Percentiles rank a stretch among this genome's conserved stretches.
phyloP scores from a whole-genome alignment of 2,329 filamentous ascomycete genomes.

The Ascochyta viciae-villosae region DNA sequence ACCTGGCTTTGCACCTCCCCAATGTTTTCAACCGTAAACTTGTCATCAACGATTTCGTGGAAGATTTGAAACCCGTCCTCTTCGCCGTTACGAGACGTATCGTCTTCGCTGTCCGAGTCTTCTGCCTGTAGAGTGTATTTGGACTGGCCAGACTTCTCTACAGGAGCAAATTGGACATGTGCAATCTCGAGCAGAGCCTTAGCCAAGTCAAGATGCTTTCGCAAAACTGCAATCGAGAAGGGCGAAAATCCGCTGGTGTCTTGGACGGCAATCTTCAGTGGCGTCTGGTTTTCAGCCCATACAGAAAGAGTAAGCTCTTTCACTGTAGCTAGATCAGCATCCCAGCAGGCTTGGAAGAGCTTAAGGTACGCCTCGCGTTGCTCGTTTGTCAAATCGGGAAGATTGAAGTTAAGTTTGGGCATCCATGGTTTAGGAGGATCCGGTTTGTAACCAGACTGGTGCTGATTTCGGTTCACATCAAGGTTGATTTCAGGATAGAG shows the following conservation, averaged over 20 bases:
- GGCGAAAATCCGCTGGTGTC: constrained; percentile 64
- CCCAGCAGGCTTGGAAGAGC: constrained; percentile 78
- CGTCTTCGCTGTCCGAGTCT: constrained; percentile 37
- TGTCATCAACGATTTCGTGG: constrained; percentile 66
- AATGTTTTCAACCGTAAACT: constrained; percentile 78
- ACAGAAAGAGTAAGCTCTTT: constrained; percentile 67
- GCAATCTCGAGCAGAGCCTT: constrained; percentile 73
- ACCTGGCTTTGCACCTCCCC: constrained; percentile 73
- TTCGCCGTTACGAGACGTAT: constrained; percentile 31
- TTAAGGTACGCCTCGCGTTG: constrained; percentile 67
- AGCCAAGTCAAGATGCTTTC: constrained; percentile 70
- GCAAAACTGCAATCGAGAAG: constrained; percentile 72
- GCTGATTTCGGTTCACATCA: background rate
- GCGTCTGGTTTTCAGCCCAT: constrained; percentile 63
- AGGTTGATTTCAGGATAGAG: constrained; percentile 59
- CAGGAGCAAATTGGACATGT: constrained; percentile 70
- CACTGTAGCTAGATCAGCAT: constrained; percentile 70
- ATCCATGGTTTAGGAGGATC: constrained; percentile 25
- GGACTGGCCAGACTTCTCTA: constrained; percentile 53
- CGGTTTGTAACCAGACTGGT: background rate
- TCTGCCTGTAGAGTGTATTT: constrained; percentile 57
- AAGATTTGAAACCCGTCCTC: constrained; percentile 44
- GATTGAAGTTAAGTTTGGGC: constrained; percentile 52
- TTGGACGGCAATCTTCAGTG: constrained; percentile 66
- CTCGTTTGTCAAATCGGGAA: constrained; percentile 59